Evolutionary conservation across 192 early-diverging fungal genomes (phyloP), one percentile per base, ranked within the genome.

Genomic region (Lunasporangiospora selenospora): DNA sequence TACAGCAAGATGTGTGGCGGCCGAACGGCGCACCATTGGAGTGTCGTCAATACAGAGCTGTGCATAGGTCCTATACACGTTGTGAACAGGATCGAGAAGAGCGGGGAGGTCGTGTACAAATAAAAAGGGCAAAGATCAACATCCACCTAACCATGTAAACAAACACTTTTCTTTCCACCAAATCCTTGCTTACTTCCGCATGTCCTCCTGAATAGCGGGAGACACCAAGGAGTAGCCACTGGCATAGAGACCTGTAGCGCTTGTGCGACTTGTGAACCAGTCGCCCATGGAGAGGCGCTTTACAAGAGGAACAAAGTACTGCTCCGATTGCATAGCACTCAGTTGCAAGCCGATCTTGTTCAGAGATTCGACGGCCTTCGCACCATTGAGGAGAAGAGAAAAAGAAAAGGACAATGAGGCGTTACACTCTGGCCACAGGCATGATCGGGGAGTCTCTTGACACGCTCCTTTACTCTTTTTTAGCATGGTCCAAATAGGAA

Each of bases 201-300:
- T 85, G 66, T 98, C 94, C 44, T 87, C 89, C 79, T 96, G 93
- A 43, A 85, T 87, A 18, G 80, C 84, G 48, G 87, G 83, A 7
- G 90, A 83, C 54, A 85, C 83, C 53, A 87, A 79, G 33, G 79
- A 59, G 65, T 98, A 98, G 4, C 87, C 87, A 6, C 90, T 87
- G 4, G 96, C 92, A 71, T 94, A 99, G 32, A 98, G 84, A 24
- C 95, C 95, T 45, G 93, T 94, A 8, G 96, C 95, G 61, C 90
- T 93, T 26, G 94, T 92, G 45, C 96, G 88, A 69, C 90, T 94
- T 21, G 98, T 98, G 67, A 99, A 99, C 98, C 98, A 99, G 73
- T 98, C 96, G 43, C 96, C 96, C 40, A 85, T 77, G 26, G 89
- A 89, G 47, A 99, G 86, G 19, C 98, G 85, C 67, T 93, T 95